Base-by-base conservation (phyloP, 2,329 filamentous ascomycete genomes). In the Atkinsonella hypoxylon region DNA sequence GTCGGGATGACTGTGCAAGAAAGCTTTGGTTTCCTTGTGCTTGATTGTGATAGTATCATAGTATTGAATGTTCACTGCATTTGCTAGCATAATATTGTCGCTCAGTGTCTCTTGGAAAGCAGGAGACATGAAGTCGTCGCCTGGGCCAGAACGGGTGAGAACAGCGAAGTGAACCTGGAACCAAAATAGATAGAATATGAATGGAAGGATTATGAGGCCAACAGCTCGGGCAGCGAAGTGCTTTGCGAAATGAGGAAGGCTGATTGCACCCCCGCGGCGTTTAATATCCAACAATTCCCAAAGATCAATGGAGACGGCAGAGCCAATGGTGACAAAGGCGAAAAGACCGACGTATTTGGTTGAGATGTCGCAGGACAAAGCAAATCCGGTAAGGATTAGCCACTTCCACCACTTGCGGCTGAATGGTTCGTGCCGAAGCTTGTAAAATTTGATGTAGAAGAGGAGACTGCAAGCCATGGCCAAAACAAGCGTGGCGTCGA, bases 381-480 rank as follows among this genome's bases (percentile, higher is more conserved):
- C 85, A 65, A 98, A 91, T 53, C 93, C 93, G 8, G 93, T 98
- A 61, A 97, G 71, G 55, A 98, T 81, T 53, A 98, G 79, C 93
- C 93, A 98, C 70, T 98, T 98, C 93, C 93, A 98, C 93, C 93
- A 98, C 72, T 98, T 97, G 55, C 89, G 81, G 53, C 86, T 82
- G 67, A 98, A 98, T 3, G 93, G 78, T 57, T 83, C 78, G 61
- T 97, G 90, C 59, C 93, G 81, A 58, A 91, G 75, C 77, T 97
- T 98, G 76, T 97, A 97, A 72, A 97, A 98, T 59, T 90, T 89
- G 70, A 98, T 85, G 70, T 98, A 98, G 75, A 81, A 89, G 51
- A 96, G 77, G 51, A 98, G 77, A 67, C 89, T 95, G 69, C 93
- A 84, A 5, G 93, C 89, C 89, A 98, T 97, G 67, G 91, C 89